A percentile compares a stretch with the other conserved stretches of the same genome.
Evolutionary conservation across 495 filamentous ascomycete genomes (phyloP).

Genomic region (Cryomyces minteri): DNA sequence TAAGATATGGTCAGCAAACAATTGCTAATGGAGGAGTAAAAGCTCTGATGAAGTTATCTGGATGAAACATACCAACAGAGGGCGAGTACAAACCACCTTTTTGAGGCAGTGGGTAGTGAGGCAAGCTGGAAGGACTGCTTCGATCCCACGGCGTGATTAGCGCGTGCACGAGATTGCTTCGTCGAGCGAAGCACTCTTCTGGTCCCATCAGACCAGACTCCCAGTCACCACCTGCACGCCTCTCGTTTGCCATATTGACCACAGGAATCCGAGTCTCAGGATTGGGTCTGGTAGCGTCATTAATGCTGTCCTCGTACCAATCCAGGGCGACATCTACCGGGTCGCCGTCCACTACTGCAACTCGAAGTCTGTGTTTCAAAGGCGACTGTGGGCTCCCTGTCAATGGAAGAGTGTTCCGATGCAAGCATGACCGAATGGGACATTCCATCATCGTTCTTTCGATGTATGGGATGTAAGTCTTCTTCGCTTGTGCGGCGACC

Average conservation of each 20-base stretch:
- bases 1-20: constrained; percentile 7
- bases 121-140: constrained; percentile 7
- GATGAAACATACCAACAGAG: constrained; percentile 29
- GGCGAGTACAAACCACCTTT: constrained; percentile 49
- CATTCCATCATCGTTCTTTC: constrained; percentile 28
- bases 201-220: constrained; percentile 52
- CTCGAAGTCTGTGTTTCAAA: constrained; percentile 16
- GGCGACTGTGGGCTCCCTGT: constrained; percentile 9
- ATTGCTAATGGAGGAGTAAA: not conserved
- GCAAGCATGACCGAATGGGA: constrained; percentile 29
- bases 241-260: constrained; percentile 59
- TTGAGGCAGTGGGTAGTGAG: constrained; percentile 49
- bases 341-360: constrained; percentile 41
- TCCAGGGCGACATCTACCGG: constrained; percentile 49
- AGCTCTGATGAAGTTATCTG: no score
- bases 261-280: constrained; percentile 34
- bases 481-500: constrained; percentile 51
- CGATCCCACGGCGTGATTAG: constrained; percentile 33
- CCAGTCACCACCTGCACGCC: constrained; percentile 58
- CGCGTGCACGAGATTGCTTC: constrained; percentile 50
- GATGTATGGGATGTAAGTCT: constrained; percentile 39
- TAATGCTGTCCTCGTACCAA: constrained; percentile 26
- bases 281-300: constrained; percentile 4
- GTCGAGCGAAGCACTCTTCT: constrained; percentile 51
- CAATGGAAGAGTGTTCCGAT: constrained; percentile 18